Base-by-base conservation (phyloP, 148 eudicot genomes). In the Silene latifolia region DNA sequence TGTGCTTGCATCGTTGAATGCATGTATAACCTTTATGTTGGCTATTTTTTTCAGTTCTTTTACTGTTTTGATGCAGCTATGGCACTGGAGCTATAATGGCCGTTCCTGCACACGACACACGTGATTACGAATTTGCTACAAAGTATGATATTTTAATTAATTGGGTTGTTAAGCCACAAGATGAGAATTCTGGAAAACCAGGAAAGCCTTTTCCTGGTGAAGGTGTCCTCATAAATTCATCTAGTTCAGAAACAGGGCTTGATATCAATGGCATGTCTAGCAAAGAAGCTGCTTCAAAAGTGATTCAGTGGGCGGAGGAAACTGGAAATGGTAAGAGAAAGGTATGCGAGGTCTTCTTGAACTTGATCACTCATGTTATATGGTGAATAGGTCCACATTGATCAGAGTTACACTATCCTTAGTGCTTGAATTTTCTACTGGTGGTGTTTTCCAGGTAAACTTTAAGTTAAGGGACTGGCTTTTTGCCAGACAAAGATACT, bases 1-100 rank as follows among this genome's bases (percentile, higher is more conserved):
- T 58, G 42, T 69, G 25, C 56, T 17, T 54, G 7, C 5, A 18
- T 61, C 56, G 8, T 51, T 51, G 56, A 9, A 32, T 6, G 20
- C 66, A 19, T 29, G 47, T 67, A 57, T 72, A 14, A 76, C 23
- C 39, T 71, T 57, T 59, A 42, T 61, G 70, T 15, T 72, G 42
- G 56, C 62, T 71, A 58, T 56, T 42, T 68, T 39, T 51, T 27
- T 11, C 13, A 24, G 73, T 15, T 53, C 20, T 53, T 4, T 72
- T 57, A 0, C 39, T 8, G 12, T 67, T 71, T 72, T 86, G 54
- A 5, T 82, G 80, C 86, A 95, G 98, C 86, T 95, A 95, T 80
- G 98, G 97, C 69, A 92, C 98, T 14, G 98, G 98, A 72, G 98
- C 97, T 79, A 92, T 95, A 80, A 95, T 95, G 98, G 98, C 98